phyloP scores from a whole-genome alignment of 306 rosid species.

The Cicer arietinum region DNA sequence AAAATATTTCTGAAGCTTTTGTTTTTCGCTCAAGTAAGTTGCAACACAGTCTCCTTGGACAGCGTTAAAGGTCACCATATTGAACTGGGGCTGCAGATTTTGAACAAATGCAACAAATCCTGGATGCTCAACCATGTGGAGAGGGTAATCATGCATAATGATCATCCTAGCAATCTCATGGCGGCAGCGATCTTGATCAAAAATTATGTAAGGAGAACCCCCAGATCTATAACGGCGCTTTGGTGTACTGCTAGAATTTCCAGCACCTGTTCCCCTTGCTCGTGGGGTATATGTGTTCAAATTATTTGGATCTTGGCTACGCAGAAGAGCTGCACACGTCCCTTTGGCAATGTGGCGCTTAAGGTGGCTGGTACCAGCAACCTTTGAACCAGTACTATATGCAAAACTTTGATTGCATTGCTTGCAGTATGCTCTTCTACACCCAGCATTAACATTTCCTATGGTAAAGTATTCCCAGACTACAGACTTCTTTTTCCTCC shows the following conservation, averaged over 20 bases:
- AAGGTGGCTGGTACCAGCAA: constrained; percentile 96
- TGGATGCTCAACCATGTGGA: constrained; percentile 95
- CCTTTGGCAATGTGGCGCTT: constrained; percentile 97
- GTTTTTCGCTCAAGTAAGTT: constrained; percentile 81
- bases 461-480: constrained; percentile 99
- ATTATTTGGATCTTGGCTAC: constrained; percentile 71
- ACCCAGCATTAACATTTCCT: constrained; percentile 78
- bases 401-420: constrained; percentile 96
- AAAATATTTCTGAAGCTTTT: constrained; percentile 62
- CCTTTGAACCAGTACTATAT: constrained; percentile 94
- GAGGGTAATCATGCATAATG: constrained; percentile 95
- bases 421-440: constrained; percentile 93
- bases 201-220: constrained; percentile 62
- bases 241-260: constrained; percentile 58
- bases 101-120: constrained; percentile 88
- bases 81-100: constrained; percentile 92
- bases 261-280: constrained; percentile 52
- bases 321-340: constrained; percentile 76
- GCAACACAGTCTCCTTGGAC: constrained; percentile 97
- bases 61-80: constrained; percentile 87
- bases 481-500: constrained; percentile 86
- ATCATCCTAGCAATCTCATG: constrained; percentile 96
- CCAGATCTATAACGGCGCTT: constrained; percentile 78
- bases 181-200: constrained; percentile 88
- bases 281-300: constrained; percentile 66